Conservation (phyloP, 225 moss, liverwort and hornwort species). For the Antitrichia curtipendula region DNA sequence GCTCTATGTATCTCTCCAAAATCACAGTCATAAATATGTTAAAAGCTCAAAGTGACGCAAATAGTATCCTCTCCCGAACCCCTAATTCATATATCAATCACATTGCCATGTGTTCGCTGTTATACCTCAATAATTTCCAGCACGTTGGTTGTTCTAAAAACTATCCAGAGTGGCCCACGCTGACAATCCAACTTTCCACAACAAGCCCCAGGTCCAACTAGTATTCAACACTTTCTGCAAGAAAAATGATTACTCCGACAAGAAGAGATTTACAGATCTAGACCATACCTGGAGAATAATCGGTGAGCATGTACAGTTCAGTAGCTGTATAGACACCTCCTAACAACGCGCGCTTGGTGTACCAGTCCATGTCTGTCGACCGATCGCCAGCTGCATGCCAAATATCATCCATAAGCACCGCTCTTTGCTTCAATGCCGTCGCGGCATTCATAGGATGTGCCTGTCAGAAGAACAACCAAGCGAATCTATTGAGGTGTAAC, state of each 20-base stretch:
- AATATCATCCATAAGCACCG: conserved; percentile 76
- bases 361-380: conserved; percentile 92
- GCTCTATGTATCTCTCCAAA: neutral
- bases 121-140: neutral
- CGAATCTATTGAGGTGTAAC: neutral
- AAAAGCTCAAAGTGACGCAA: neutral
- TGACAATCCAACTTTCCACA: neutral
- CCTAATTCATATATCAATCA: neutral
- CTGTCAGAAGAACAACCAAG: conserved; percentile 9
- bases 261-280: neutral
- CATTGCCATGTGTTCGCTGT: neutral
- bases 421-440: conserved; percentile 69
- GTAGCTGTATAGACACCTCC: conserved; percentile 70
- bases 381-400: conserved; percentile 96
- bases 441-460: conserved; percentile 72
- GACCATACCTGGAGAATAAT: conserved; percentile 68
- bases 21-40: neutral
- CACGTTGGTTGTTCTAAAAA: neutral
- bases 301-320: conserved; percentile 89
- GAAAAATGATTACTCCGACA: neutral
- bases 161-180: neutral
- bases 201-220: neutral
- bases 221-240: neutral
- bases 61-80: neutral
- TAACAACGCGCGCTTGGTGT: conserved; percentile 76